Percentiles rank a stretch among this genome's conserved stretches.
Evolutionary conservation across 2,329 filamentous ascomycete genomes (phyloP).

Genomic region (Ophiostoma angusticollis): DNA sequence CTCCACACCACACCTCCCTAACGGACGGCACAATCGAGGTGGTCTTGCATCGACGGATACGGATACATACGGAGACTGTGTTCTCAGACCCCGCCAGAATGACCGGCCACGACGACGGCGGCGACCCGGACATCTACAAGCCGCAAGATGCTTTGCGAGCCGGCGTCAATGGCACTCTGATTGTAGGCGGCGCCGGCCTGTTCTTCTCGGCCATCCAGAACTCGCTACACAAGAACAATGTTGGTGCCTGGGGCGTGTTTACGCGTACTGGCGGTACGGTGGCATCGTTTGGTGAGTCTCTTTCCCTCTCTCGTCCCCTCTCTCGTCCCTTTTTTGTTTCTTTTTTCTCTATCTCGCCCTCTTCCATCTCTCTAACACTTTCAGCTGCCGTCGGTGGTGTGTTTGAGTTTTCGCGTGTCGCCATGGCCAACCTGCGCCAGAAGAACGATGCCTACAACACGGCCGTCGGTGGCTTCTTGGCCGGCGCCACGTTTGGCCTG

Average conservation of each 20-base stretch:
- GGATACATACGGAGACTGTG: slow-evolving; percentile 17
- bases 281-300: slow-evolving; percentile 44
- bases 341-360: too few species aligned
- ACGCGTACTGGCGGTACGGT: slow-evolving; percentile 64
- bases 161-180: slow-evolving; percentile 39
- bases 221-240: slow-evolving; percentile 69
- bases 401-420: slow-evolving; percentile 65
- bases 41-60: background rate
- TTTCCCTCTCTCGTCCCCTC: background rate
- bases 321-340: background rate
- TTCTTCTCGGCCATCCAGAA: slow-evolving; percentile 55
- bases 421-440: slow-evolving; percentile 72
- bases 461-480: slow-evolving; percentile 62
- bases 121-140: slow-evolving; percentile 21
- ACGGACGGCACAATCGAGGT: background rate
- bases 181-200: slow-evolving; percentile 47
- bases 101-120: slow-evolving; percentile 11
- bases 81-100: too few species aligned
- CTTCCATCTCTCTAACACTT: slow-evolving; percentile 10
- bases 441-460: slow-evolving; percentile 70
- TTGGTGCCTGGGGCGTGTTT: slow-evolving; percentile 70
- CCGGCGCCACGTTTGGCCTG: slow-evolving; percentile 60
- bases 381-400: slow-evolving; percentile 59
- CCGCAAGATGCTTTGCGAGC: slow-evolving; percentile 44
- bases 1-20: background rate